phyloP scores from a whole-genome alignment of 1,139 yeast genomes.

The Candida sp. region DNA sequence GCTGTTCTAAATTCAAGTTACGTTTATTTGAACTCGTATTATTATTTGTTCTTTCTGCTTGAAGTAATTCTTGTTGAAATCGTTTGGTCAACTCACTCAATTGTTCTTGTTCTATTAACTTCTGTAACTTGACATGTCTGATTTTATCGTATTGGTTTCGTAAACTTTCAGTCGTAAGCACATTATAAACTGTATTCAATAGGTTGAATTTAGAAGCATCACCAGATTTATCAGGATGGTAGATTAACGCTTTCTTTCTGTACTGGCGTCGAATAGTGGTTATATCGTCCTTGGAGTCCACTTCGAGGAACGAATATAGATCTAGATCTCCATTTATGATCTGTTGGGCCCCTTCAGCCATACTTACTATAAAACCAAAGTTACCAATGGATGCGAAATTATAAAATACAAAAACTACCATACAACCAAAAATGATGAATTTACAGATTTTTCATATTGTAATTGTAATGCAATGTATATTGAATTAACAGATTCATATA shows the following conservation, averaged over 20 bases:
- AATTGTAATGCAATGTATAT: not conserved
- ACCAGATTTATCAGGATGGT: constrained; percentile 61
- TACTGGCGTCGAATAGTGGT: constrained; percentile 78
- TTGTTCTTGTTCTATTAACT: constrained; percentile 11
- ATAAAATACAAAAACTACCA: no score
- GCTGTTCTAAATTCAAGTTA: constrained; percentile 17
- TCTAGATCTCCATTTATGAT: constrained; percentile 30
- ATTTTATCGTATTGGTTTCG: constrained; percentile 34
- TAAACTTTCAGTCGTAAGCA: constrained; percentile 29
- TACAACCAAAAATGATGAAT: not conserved
- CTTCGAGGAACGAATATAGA: constrained; percentile 30
- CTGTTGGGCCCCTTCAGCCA: constrained; percentile 14
- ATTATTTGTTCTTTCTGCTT: constrained; percentile 18
- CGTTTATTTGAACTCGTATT: constrained; percentile 4
- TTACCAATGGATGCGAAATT: not conserved
- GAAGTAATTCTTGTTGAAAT: constrained; percentile 32
- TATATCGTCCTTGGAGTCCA: constrained; percentile 31
- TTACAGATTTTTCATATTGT: not conserved
- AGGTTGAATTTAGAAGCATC: constrained; percentile 35
- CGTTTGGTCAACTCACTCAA: constrained; percentile 23
- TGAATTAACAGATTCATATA: not conserved
- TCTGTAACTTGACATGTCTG: constrained; percentile 13
- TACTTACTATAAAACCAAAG: not conserved
- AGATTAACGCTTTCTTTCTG: constrained; percentile 70
- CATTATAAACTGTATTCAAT: constrained; percentile 34